A percentile compares a stretch with the other conserved stretches of the same genome.
Evolutionary conservation across 78 protist genomes (phyloP).

Genomic region (Monocercomonoides exilis): DNA sequence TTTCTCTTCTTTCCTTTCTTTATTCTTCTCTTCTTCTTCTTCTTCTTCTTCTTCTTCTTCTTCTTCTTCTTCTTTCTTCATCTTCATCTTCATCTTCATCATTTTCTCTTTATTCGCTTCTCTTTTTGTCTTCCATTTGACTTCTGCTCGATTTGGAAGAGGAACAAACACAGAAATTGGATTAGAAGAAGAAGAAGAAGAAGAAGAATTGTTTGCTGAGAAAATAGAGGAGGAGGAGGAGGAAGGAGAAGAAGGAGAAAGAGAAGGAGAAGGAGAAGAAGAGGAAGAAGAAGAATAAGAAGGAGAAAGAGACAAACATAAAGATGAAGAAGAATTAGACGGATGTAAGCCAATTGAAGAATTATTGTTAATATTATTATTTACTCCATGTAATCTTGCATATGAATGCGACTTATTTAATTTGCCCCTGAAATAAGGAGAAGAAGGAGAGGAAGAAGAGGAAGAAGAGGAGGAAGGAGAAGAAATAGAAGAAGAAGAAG

Average conservation of each 20-base stretch:
- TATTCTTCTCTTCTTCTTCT: too few species aligned
- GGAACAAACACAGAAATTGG: neutral
- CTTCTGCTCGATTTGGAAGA: too few species aligned
- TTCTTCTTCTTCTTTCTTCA: too few species aligned
- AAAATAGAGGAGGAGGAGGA: neutral
- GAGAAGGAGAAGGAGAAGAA: neutral
- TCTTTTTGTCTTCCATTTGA: too few species aligned
- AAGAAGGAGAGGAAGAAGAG: neutral
- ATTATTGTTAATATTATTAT: slow-evolving; percentile 16
- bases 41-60: too few species aligned
- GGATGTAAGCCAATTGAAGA: neutral
- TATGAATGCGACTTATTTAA: neutral
- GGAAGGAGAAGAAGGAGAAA: neutral
- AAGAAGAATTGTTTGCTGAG: neutral
- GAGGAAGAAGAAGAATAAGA: too few species aligned
- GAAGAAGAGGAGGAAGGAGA: neutral
- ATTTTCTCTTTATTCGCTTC: too few species aligned
- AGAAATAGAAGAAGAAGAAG: neutral
- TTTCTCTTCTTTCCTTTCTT: too few species aligned
- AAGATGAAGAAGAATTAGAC: too few species aligned
- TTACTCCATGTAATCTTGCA: slow-evolving; percentile 12
- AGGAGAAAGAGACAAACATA: too few species aligned
- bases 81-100: too few species aligned
- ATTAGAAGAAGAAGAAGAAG: too few species aligned
- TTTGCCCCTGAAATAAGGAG: neutral